Evolutionary conservation across 768 basidiomycete genomes (phyloP).

Genomic region (Lyophyllum semitale): DNA sequence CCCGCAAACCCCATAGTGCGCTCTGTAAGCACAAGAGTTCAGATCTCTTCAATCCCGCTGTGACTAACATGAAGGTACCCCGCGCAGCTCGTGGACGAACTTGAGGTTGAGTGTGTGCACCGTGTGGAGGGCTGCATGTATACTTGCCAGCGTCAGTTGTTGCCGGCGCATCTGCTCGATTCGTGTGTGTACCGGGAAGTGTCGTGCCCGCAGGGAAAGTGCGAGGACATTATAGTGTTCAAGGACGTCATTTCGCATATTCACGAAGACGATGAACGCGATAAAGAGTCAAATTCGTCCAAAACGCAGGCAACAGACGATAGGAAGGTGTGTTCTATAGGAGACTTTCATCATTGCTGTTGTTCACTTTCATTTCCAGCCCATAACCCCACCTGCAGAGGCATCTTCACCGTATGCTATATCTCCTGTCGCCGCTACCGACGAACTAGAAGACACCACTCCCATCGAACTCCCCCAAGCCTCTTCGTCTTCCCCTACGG

Average conservation of each 20-base stretch:
- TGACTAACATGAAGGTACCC: background rate
- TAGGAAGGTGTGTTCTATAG: background rate
- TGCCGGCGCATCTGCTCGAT: constrained; percentile 63
- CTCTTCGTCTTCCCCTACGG: background rate
- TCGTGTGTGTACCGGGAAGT: constrained; percentile 60
- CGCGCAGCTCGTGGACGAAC: constrained; percentile 77
- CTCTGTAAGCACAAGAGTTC: constrained; percentile 49
- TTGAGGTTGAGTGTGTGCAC: constrained; percentile 72
- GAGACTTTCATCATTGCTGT: background rate
- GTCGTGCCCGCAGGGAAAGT: constrained; percentile 48
- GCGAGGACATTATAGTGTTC: constrained; percentile 30
- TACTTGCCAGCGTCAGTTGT: constrained; percentile 66
- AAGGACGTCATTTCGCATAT: constrained; percentile 10
- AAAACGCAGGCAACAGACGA: background rate
- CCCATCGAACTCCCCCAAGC: background rate
- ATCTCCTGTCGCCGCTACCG: background rate
- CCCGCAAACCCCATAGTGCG: constrained; percentile 78
- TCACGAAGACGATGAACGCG: constrained; percentile 5
- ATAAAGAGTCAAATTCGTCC: background rate
- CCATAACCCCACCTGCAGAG: background rate
- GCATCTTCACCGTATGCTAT: background rate
- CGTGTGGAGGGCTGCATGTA: constrained; percentile 58
- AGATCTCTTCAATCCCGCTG: background rate
- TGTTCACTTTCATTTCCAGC: background rate
- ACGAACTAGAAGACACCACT: background rate